These are phyloP conservation scores for Xylaria palmicola DNA, from an alignment of 495 filamentous ascomycete genomes.

Conservation along the genomic window DNA sequence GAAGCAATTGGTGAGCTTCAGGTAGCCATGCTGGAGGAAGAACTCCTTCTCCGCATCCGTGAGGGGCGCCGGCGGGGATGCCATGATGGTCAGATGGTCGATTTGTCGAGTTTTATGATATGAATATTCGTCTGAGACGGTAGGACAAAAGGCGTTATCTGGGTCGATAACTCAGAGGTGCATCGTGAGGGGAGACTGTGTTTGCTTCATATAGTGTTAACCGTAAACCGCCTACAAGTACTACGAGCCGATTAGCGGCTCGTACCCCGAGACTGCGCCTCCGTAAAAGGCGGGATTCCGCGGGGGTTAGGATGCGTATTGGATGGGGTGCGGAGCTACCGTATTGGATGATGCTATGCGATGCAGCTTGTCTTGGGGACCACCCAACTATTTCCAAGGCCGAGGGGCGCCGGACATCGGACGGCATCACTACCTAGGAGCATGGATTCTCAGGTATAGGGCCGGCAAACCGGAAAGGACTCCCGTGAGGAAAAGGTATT, in stretches of 20 bases:
- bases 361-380: too few species aligned
- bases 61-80: conserved; percentile 42
- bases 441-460: background rate
- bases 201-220: background rate
- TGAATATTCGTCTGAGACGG: too few species aligned
- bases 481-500: background rate
- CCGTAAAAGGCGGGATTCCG: background rate
- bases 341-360: too few species aligned
- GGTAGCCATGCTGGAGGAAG: conserved; percentile 65
- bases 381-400: too few species aligned
- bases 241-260: background rate
- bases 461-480: background rate
- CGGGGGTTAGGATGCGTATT: conserved; percentile 2
- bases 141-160: too few species aligned
- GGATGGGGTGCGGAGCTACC: background rate
- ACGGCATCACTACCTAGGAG: too few species aligned
- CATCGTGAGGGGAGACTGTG: background rate
- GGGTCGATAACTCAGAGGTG: background rate
- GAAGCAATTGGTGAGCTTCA: conserved; percentile 62
- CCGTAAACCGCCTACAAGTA: background rate
- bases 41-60: conserved; percentile 61
- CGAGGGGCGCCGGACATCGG: too few species aligned
- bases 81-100: too few species aligned
- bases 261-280: background rate
- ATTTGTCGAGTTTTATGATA: too few species aligned